Conservation (phyloP, 345 rosid species). For the Dovyalis caffra region DNA sequence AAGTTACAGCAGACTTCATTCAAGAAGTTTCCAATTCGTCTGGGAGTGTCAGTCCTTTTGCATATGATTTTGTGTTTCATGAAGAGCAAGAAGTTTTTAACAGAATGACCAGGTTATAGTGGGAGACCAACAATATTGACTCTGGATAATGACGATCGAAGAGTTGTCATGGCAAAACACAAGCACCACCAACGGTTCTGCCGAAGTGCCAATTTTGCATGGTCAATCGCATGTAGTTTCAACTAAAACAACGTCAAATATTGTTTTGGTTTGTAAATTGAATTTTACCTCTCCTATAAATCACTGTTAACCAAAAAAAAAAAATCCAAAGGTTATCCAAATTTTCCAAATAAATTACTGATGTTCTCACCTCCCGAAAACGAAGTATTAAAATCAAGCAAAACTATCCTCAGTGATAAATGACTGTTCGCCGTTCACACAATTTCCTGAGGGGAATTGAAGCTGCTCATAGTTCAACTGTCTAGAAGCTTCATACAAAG, state of each 20-base stretch:
- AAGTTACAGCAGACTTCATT: too few species aligned
- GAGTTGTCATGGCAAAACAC: background rate
- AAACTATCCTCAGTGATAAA: slow-evolving; percentile 63
- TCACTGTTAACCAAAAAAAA: background rate
- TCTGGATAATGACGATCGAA: background rate
- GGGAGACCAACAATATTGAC: background rate
- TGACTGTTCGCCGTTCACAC: slow-evolving; percentile 29
- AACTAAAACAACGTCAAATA: too few species aligned
- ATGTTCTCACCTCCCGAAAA: background rate
- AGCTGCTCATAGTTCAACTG: slow-evolving; percentile 82
- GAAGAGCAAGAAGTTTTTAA: background rate
- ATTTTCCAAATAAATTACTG: background rate
- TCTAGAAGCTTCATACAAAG: slow-evolving; percentile 86
- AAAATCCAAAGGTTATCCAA: background rate
- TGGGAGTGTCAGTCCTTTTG: background rate
- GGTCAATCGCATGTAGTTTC: too few species aligned
- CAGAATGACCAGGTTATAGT: background rate
- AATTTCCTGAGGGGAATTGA: slow-evolving; percentile 34
- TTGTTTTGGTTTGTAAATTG: background rate
- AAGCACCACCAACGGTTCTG: background rate
- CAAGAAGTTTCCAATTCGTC: background rate
- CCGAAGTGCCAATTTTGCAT: background rate
- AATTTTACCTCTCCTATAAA: background rate
- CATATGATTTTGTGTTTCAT: background rate
- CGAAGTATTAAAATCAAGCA: slow-evolving; percentile 34